A percentile compares a stretch with the other conserved stretches of the same genome.
phyloP scores from a whole-genome alignment of 805 yeast species.

The Kodamaea neixiangensis region DNA sequence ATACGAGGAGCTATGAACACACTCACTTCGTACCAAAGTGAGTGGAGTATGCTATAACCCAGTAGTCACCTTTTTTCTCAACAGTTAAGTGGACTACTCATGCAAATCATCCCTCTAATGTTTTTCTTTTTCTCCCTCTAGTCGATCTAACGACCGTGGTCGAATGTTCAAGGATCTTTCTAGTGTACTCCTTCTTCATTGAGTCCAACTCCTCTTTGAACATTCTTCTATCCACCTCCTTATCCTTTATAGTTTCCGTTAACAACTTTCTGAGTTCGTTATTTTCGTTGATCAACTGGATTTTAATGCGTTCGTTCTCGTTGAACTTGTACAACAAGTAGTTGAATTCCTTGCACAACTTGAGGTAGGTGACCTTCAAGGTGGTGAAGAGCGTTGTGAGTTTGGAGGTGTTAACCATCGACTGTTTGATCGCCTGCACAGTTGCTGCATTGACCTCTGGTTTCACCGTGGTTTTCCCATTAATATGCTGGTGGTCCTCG shows the following conservation, averaged over 20 bases:
- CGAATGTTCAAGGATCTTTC: background rate
- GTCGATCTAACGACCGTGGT: background rate
- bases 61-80: background rate
- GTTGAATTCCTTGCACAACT: conserved; percentile 41
- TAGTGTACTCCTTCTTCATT: background rate
- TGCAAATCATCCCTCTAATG: conserved; percentile 8
- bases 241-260: conserved; percentile 29
- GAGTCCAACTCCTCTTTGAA: conserved; percentile 8
- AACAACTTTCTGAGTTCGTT: conserved; percentile 32
- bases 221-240: conserved; percentile 20
- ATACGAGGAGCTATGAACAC: background rate
- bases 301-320: conserved; percentile 36
- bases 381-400: conserved; percentile 34
- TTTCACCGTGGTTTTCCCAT: background rate
- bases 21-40: background rate
- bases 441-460: conserved; percentile 11
- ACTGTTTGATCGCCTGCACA: conserved; percentile 15
- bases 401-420: conserved; percentile 20
- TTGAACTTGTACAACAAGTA: conserved; percentile 36
- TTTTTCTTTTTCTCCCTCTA: conserved; percentile 5
- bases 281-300: conserved; percentile 38
- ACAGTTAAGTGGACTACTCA: background rate
- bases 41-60: background rate
- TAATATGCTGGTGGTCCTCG: conserved; percentile 8
- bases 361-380: conserved; percentile 35